Percentiles rank a stretch among this genome's conserved stretches.
These are phyloP conservation scores for Phaffomyces thermotolerans DNA, from an alignment of 805 yeast species.

Conservation along the genomic window DNA sequence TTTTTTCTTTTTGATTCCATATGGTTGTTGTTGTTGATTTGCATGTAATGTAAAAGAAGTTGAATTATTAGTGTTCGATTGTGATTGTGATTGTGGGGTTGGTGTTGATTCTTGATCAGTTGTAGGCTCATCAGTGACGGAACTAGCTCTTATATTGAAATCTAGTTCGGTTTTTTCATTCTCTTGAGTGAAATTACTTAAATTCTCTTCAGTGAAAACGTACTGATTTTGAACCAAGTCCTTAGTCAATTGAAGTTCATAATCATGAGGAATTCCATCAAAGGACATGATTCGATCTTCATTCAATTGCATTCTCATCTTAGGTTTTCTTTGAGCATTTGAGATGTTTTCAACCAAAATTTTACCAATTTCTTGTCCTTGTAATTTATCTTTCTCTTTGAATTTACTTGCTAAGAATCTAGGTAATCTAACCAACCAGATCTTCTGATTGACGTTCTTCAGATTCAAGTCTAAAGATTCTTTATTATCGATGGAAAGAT, in stretches of 20 bases:
- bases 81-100: constrained; percentile 1
- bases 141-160: constrained; percentile 4
- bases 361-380: constrained; percentile 74
- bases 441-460: constrained; percentile 52
- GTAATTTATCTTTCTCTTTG: constrained; percentile 53
- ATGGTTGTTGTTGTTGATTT: constrained; percentile 23
- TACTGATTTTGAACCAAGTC: constrained; percentile 78
- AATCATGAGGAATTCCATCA: constrained; percentile 69
- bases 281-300: constrained; percentile 19
- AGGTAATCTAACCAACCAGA: constrained; percentile 92
- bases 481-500: constrained; percentile 45
- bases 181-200: constrained; percentile 43
- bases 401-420: constrained; percentile 78
- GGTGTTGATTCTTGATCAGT: neutral
- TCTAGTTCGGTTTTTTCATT: constrained; percentile 27
- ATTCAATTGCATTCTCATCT: constrained; percentile 53
- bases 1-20: constrained; percentile 14
- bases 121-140: neutral
- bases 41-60: constrained; percentile 2
- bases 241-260: constrained; percentile 72
- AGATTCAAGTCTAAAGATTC: constrained; percentile 68
- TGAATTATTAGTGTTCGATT: neutral
- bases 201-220: constrained; percentile 81
- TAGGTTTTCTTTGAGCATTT: constrained; percentile 13
- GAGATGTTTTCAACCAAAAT: constrained; percentile 41